Conservation (phyloP, 352 stramenopile genomes). For the Pythium angustatum region DNA sequence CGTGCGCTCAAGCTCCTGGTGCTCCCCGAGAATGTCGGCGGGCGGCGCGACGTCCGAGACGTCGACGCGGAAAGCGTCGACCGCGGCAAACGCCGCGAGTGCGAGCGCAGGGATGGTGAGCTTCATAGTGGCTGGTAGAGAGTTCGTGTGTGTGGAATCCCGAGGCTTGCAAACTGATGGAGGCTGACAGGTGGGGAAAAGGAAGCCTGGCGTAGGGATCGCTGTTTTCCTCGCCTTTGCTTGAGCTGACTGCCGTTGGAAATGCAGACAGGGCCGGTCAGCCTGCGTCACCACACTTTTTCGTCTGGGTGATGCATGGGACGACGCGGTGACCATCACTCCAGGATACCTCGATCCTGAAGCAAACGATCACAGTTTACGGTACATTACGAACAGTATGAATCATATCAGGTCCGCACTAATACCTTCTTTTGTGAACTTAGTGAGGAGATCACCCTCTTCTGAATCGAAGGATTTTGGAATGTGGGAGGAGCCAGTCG, state of each 20-base stretch:
- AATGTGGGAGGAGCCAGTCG: constrained; percentile 23
- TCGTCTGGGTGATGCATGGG: constrained; percentile 13
- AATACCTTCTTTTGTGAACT: background rate
- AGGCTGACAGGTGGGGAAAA: background rate
- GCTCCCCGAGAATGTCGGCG: constrained; percentile 28
- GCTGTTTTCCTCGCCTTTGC: constrained; percentile 12
- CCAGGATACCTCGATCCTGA: background rate
- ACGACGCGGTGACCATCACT: constrained; percentile 18
- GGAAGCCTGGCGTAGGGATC: background rate
- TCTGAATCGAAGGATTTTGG: background rate
- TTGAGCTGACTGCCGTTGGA: constrained; percentile 15
- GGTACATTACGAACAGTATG: constrained; percentile 5
- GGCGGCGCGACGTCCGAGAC: constrained; percentile 25
- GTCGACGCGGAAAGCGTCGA: constrained; percentile 24
- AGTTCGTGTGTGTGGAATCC: background rate
- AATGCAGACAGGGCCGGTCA: constrained; percentile 13
- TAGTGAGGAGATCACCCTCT: constrained; percentile 19
- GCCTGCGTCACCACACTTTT: constrained; percentile 13
- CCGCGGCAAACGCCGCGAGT: constrained; percentile 2
- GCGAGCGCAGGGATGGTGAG: constrained; percentile 17
- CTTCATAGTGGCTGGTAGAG: constrained; percentile 20
- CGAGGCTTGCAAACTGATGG: constrained; percentile 9
- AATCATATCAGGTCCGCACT: background rate
- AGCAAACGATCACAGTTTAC: constrained; percentile 9
- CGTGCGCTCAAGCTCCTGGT: constrained; percentile 28